Evolutionary conservation across 495 filamentous ascomycete genomes (phyloP).

Genomic region (Neurospora pannonica): DNA sequence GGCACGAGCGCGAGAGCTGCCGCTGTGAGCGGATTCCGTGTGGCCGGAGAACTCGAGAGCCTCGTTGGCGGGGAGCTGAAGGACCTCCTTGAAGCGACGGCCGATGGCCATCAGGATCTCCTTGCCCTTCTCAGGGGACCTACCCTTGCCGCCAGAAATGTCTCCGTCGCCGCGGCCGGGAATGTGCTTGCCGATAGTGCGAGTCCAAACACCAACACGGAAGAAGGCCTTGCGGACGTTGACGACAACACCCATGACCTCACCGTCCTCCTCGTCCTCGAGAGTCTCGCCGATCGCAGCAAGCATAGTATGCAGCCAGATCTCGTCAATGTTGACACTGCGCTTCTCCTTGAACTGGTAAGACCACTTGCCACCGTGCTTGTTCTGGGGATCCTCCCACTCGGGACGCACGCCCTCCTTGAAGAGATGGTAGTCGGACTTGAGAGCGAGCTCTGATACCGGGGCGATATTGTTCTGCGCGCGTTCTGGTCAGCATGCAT

Average conservation of each 20-base stretch:
- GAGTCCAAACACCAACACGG: constrained; percentile 87
- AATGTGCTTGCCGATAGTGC: constrained; percentile 75
- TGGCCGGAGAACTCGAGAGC: constrained; percentile 91
- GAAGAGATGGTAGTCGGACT: constrained; percentile 99
- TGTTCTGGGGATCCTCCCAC: constrained; percentile 97
- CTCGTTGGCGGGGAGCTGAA: constrained; percentile 67
- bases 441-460: constrained; percentile 87
- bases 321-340: constrained; percentile 77
- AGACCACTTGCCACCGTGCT: constrained; percentile 98
- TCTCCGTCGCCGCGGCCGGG: constrained; percentile 64
- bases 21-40: constrained; percentile 83
- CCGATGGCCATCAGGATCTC: constrained; percentile 77
- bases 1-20: constrained; percentile 89
- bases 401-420: constrained; percentile 94
- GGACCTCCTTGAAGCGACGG: constrained; percentile 77
- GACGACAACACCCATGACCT: constrained; percentile 98
- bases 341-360: constrained; percentile 96
- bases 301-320: constrained; percentile 96
- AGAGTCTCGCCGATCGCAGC: constrained; percentile 96
- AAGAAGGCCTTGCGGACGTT: constrained; percentile 98
- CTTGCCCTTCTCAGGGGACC: constrained; percentile 68
- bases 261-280: constrained; percentile 84
- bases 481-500: constrained; percentile 9
- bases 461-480: constrained; percentile 94
- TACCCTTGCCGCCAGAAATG: constrained; percentile 56